Evolutionary conservation across 495 filamentous ascomycete species (phyloP).

Genomic region (Choiromyces venosus): DNA sequence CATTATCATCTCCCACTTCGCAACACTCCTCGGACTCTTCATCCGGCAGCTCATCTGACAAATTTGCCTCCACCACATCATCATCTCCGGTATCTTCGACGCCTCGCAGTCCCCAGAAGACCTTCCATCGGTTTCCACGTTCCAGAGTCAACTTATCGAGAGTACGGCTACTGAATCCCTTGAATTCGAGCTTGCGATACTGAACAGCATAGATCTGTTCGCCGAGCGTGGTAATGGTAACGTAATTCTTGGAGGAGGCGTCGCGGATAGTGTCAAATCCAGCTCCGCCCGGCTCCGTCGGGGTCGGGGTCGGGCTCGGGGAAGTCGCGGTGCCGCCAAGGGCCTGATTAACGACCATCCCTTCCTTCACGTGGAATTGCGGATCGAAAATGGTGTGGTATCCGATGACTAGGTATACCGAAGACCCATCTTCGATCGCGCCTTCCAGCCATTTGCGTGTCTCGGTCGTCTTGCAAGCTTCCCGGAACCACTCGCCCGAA

Average conservation of each 20-base stretch:
- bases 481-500: slow-evolving; percentile 11
- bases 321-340: neutral
- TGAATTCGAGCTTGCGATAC: slow-evolving; percentile 26
- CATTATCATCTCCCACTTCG: slow-evolving; percentile 5
- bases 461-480: slow-evolving; percentile 8
- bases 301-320: too few species aligned
- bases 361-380: slow-evolving; percentile 10
- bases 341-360: neutral
- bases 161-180: slow-evolving; percentile 6
- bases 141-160: slow-evolving; percentile 20
- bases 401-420: slow-evolving; percentile 16
- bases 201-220: slow-evolving; percentile 27
- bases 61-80: slow-evolving; percentile 25
- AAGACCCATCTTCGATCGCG: slow-evolving; percentile 6
- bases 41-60: slow-evolving; percentile 21
- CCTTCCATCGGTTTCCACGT: slow-evolving; percentile 25
- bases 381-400: slow-evolving; percentile 20
- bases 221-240: slow-evolving; percentile 12
- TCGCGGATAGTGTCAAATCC: neutral
- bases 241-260: neutral
- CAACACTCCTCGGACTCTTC: slow-evolving; percentile 1
- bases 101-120: slow-evolving; percentile 13
- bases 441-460: slow-evolving; percentile 22
- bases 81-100: slow-evolving; percentile 2
- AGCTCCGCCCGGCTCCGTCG: too few species aligned